Percentiles rank a stretch among this genome's conserved stretches.
phyloP scores from a whole-genome alignment of 805 yeast genomes.

The Candida pseudofarinosa region DNA sequence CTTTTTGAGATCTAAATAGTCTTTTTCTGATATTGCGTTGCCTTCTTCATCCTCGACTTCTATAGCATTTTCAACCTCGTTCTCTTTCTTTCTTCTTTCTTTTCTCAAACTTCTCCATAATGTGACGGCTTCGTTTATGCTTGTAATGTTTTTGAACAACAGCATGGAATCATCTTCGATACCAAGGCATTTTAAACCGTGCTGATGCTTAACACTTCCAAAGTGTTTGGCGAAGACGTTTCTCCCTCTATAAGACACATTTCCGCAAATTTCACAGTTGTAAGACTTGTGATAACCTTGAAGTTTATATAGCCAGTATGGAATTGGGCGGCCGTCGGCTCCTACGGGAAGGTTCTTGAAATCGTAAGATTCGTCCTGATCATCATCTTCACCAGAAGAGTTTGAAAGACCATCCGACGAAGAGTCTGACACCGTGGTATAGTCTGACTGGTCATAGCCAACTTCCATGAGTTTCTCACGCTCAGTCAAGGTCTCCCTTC shows the following conservation, averaged over 20 bases:
- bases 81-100: slow-evolving; percentile 32
- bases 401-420: slow-evolving; percentile 18
- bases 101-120: slow-evolving; percentile 49
- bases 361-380: slow-evolving; percentile 28
- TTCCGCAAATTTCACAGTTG: slow-evolving; percentile 85
- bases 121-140: slow-evolving; percentile 62
- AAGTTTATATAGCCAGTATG: slow-evolving; percentile 86
- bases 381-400: slow-evolving; percentile 25
- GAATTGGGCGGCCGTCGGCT: slow-evolving; percentile 87
- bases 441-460: slow-evolving; percentile 36
- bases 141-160: slow-evolving; percentile 59
- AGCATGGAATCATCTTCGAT: slow-evolving; percentile 43
- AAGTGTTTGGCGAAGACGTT: slow-evolving; percentile 72
- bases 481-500: slow-evolving; percentile 64
- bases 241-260: slow-evolving; percentile 68
- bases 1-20: slow-evolving; percentile 77
- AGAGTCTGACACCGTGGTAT: slow-evolving; percentile 32
- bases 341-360: slow-evolving; percentile 72
- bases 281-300: slow-evolving; percentile 77
- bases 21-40: slow-evolving; percentile 81
- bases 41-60: slow-evolving; percentile 94
- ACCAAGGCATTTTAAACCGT: slow-evolving; percentile 75
- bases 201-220: slow-evolving; percentile 59
- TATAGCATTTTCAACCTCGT: slow-evolving; percentile 49
- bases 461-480: slow-evolving; percentile 59